Base-by-base conservation (phyloP, 2,329 filamentous ascomycete genomes). In the Aureobasidium sp. region DNA sequence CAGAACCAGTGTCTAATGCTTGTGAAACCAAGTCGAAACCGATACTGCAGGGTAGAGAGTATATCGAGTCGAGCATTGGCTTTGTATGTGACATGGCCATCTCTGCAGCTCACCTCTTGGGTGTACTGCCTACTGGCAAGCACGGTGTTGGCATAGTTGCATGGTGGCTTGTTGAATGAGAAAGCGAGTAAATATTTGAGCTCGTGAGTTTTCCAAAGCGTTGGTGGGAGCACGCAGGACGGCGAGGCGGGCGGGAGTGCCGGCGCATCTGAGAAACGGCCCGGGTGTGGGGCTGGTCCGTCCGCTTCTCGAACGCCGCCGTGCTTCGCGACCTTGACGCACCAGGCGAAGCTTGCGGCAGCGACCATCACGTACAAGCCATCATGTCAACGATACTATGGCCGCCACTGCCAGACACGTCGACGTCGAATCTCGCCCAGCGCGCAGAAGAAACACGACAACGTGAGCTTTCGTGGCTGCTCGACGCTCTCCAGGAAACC, bases 401-500 rank as follows among this genome's bases (percentile, higher is more conserved):
- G 75, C 84, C 84, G 62, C 78, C 81, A 55, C 77, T 84, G 43
- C 71, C 79, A 23, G 23, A 21, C 15, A 5, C n/a, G 7, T 42
- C 55, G 19, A 11, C 55, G 9, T 17, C 23, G 2, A 15, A 4
- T 13, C 45, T 49, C 15, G 55, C 11, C 11, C 45, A 37, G 25
- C 45, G 27, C 8, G 45, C 45, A 23, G 45, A 49, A 7, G 33
- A 37, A 11, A 59, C 55, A 15, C 43, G 55, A 38, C 33, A 42
- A 73, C 65, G 65, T 63, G 85, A 88, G 73, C 77, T 87, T 37
- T 77, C 81, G 73, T 88, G 85, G 85, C 79, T 87, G 31, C 76
- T 88, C 21, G 71, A 74, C 19, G 79, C 83, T 42, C 74, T 88
- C 50, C 81, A 84, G 68, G 81, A 83, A 55, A 85, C 83, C 27